phyloP scores from a whole-genome alignment of 768 basidiomycete genomes.

The Phaeolepiota aurea region DNA sequence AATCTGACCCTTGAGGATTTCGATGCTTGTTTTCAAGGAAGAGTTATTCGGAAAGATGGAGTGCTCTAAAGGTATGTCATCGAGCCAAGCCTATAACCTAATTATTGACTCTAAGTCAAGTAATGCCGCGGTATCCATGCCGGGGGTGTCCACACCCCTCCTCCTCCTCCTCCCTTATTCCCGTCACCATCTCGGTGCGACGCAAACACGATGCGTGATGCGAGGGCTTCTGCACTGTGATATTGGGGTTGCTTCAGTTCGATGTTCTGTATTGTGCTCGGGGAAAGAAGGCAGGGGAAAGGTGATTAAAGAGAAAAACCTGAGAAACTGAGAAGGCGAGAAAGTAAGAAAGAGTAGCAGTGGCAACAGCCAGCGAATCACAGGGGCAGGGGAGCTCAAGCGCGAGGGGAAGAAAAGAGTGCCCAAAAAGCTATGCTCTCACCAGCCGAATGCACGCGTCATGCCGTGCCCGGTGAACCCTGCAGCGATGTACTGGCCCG shows the following conservation, averaged over 20 bases:
- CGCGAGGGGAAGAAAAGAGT: not conserved
- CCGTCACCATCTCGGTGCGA: not conserved
- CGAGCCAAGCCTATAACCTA: too few species aligned
- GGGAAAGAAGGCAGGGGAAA: not conserved
- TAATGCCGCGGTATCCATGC: constrained; percentile 2
- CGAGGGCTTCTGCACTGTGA: constrained; percentile 4
- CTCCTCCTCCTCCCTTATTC: not conserved
- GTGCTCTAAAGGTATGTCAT: too few species aligned
- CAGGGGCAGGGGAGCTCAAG: too few species aligned
- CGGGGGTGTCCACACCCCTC: not conserved
- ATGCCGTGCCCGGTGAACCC: constrained; percentile 78
- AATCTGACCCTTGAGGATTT: too few species aligned
- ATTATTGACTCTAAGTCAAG: too few species aligned
- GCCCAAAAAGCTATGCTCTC: constrained; percentile 11
- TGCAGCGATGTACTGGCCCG: constrained; percentile 65
- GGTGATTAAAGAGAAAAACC: not conserved
- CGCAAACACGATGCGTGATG: not conserved
- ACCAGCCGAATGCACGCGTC: constrained; percentile 72
- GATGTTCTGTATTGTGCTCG: too few species aligned
- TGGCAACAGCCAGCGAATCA: not conserved
- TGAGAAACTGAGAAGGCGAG: too few species aligned
- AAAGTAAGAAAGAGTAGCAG: not conserved
- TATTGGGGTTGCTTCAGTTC: not conserved
- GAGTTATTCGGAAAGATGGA: too few species aligned
- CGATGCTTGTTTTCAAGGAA: too few species aligned